A percentile compares a stretch with the other conserved stretches of the same genome.
phyloP scores from a whole-genome alignment of 2,329 filamentous ascomycete species.

The Westerdykella aurantiaca region DNA sequence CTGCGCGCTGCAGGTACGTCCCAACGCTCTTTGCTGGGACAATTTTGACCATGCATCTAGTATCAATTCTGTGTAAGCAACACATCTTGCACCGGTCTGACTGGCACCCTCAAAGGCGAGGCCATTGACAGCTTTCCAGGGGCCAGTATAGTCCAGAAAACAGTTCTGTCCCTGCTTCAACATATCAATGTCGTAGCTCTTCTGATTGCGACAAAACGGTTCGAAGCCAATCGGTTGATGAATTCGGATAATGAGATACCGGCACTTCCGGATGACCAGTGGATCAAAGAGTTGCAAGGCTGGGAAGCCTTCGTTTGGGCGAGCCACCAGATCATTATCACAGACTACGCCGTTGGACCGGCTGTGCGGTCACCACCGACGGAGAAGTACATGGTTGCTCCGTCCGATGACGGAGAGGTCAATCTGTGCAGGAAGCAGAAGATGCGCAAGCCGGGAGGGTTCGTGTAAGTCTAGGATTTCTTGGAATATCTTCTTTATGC shows the following conservation, averaged over 20 bases:
- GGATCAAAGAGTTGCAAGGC: conserved; percentile 13
- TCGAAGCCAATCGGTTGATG: neutral
- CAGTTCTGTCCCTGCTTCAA: conserved; percentile 2
- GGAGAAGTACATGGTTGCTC: neutral
- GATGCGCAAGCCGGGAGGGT: conserved; percentile 15
- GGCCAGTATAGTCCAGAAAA: conserved; percentile 10
- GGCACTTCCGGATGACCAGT: conserved; percentile 13
- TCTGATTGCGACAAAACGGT: neutral
- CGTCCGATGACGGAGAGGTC: conserved; percentile 7
- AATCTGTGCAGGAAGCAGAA: conserved; percentile 10
- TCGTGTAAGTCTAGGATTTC: conserved; percentile 11
- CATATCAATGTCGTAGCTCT: neutral
- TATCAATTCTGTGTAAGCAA: conserved; percentile 8
- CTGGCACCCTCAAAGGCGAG: conserved; percentile 2
- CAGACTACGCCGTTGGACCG: conserved; percentile 12
- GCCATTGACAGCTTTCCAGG: conserved; percentile 8
- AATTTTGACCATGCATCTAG: conserved; percentile 1
- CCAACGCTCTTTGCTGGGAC: neutral
- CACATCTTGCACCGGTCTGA: conserved; percentile 8
- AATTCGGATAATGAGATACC: neutral
- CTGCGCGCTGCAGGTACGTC: conserved; percentile 4
- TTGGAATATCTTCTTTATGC: neutral
- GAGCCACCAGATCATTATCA: conserved; percentile 8
- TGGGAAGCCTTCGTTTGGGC: conserved; percentile 17
- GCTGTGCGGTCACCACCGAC: neutral